These are phyloP conservation scores for Aspergillus novofumigatus DNA, from an alignment of 2,329 filamentous ascomycete genomes.

Conservation along the genomic window DNA sequence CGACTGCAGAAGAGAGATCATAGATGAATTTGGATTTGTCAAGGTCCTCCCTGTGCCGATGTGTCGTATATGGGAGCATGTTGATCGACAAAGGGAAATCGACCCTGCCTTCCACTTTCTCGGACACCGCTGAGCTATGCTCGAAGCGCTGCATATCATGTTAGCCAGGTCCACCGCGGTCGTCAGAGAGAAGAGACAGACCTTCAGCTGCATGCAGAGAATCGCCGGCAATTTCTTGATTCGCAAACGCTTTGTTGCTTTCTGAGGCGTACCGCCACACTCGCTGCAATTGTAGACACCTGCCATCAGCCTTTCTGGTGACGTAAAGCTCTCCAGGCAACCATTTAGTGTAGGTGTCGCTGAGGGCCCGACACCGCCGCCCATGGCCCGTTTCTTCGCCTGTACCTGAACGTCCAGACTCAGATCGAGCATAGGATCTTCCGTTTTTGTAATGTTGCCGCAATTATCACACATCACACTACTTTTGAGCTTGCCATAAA, in stretches of 20 bases:
- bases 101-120: conserved; percentile 84
- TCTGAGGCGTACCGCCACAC: conserved; percentile 67
- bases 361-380: conserved; percentile 31
- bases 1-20: conserved; percentile 82
- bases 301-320: conserved; percentile 66
- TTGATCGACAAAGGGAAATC: conserved; percentile 83
- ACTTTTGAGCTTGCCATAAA: conserved; percentile 86
- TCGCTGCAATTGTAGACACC: conserved; percentile 84
- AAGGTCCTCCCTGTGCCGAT: conserved; percentile 39
- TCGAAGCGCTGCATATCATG: conserved; percentile 58
- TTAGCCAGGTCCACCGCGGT: conserved; percentile 3
- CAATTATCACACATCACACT: conserved; percentile 90
- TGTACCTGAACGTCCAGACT: conserved; percentile 82
- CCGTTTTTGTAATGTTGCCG: conserved; percentile 72
- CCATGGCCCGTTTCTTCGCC: conserved; percentile 47
- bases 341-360: conserved; percentile 58
- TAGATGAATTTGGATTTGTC: conserved; percentile 63
- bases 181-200: conserved; percentile 34
- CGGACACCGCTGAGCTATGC: conserved; percentile 68
- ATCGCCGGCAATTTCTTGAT: conserved; percentile 85
- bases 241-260: conserved; percentile 77
- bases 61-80: conserved; percentile 83
- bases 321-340: conserved; percentile 84
- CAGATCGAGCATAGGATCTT: conserved; percentile 87
- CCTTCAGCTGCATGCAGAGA: conserved; percentile 88